Evolutionary conservation across 805 yeast genomes (phyloP), one percentile per base, ranked within the genome.

Genomic region (Candida ovalis): DNA sequence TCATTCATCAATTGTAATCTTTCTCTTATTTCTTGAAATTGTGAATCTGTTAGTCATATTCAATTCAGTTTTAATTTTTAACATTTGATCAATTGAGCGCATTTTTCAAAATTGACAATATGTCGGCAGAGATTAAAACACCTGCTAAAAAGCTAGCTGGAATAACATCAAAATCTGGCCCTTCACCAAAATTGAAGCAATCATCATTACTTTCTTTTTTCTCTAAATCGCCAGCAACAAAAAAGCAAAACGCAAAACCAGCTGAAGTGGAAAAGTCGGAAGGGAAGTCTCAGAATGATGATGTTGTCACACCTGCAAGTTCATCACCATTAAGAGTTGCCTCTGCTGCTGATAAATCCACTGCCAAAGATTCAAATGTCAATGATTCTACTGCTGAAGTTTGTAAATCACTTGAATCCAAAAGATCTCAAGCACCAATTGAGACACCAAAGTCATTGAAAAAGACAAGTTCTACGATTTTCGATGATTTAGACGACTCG

Each of bases 171-270:
- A 40, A 27, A 23, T 21, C 44, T 7, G 13, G 45, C n/a, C 44
- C 45, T 23, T 43, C 47, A 12, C 42, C 47, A 5, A 49, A 49
- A 27, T 28, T 40, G 42, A 50, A 39, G 43, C 48, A 67, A 49
- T 37, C 65, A 6, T 60, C 66, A 5, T 50, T 67, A 44, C 52
- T 67, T 48, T 63, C 71, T 2, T 67, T 67, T 44, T 67, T 67
- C 41, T 22, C 54, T 18, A 40, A 39, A 43, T 39, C 44, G 13
- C 53, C 50, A 23, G 25, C 44, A 30, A 44, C 47, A 30, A 40
- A 41, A 13, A 45, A 36, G 24, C 39, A 50, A 19, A 15, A 7
- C 12, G 5, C 19, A n/a, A 35, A 35, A 18, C 7, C 15, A 17
- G 10, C 40, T 13, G 18, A 19, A 10, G 19, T 19, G 4, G 35